Conservation (phyloP, 2,329 filamentous ascomycete genomes). For the Phoma herbarum region DNA sequence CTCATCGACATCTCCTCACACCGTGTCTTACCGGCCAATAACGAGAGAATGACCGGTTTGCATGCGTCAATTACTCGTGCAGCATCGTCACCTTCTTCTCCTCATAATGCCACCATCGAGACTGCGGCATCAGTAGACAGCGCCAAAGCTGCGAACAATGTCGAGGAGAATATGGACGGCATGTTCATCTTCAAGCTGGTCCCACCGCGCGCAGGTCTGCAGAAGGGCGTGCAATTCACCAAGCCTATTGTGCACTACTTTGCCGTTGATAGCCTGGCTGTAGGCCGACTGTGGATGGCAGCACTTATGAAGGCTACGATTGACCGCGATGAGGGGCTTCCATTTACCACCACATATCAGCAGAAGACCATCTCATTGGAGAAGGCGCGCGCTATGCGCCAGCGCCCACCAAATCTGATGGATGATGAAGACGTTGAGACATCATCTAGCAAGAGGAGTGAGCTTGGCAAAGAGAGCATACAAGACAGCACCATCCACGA, state of each 20-base stretch:
- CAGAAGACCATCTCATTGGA: slow-evolving; percentile 94
- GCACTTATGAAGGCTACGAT: slow-evolving; percentile 99
- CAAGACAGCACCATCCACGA: slow-evolving; percentile 49
- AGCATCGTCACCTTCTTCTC: slow-evolving; percentile 71
- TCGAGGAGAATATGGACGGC: slow-evolving; percentile 61
- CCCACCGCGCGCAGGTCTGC: slow-evolving; percentile 85
- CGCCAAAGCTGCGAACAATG: slow-evolving; percentile 40
- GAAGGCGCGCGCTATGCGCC: slow-evolving; percentile 86
- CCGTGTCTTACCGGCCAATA: slow-evolving; percentile 92
- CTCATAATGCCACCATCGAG: slow-evolving; percentile 52
- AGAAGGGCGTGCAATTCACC: slow-evolving; percentile 94
- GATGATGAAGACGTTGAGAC: slow-evolving; percentile 56
- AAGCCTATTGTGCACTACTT: slow-evolving; percentile 98
- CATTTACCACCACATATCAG: slow-evolving; percentile 91
- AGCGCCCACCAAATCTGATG: slow-evolving; percentile 89
- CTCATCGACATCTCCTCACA: slow-evolving; percentile 98
- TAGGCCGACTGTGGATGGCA: slow-evolving; percentile 96
- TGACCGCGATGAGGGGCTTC: slow-evolving; percentile 80
- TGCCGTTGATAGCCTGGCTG: slow-evolving; percentile 87
- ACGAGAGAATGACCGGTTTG: slow-evolving; percentile 86
- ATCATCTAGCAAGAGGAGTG: slow-evolving; percentile 39
- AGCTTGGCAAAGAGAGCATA: slow-evolving; percentile 47
- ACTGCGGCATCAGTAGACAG: slow-evolving; percentile 53
- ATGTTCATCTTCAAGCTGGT: slow-evolving; percentile 99
- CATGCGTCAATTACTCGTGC: slow-evolving; percentile 92